These are phyloP conservation scores for Voacanga thouarsii DNA, from an alignment of 257 asterid species.

Conservation along the genomic window DNA sequence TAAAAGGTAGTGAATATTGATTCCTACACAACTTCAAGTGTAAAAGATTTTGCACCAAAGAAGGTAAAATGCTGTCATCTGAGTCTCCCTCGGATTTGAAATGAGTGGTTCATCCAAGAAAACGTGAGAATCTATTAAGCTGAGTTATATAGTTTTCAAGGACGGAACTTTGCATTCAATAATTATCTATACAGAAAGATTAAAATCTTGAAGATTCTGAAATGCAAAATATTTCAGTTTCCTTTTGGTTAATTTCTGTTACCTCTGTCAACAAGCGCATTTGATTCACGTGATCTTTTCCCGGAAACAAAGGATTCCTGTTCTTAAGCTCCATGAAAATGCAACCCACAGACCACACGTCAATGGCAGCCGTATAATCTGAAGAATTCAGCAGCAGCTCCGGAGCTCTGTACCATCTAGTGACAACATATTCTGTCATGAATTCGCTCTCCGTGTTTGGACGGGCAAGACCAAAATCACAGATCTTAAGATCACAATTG, in stretches of 20 bases:
- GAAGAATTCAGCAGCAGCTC: slow-evolving; percentile 85
- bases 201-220: background rate
- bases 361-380: slow-evolving; percentile 82
- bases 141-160: background rate
- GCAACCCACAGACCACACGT: slow-evolving; percentile 98
- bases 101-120: background rate
- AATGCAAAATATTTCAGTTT: background rate
- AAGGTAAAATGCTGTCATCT: background rate
- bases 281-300: slow-evolving; percentile 98
- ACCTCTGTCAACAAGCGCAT: slow-evolving; percentile 82
- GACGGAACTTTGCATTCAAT: background rate
- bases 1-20: background rate
- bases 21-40: background rate
- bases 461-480: slow-evolving; percentile 97
- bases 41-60: background rate
- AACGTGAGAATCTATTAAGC: background rate
- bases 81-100: background rate
- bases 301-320: slow-evolving; percentile 81
- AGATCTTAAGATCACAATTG: slow-evolving; percentile 90
- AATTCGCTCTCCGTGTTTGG: slow-evolving; percentile 66
- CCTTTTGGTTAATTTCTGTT: slow-evolving; percentile 21
- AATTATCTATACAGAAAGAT: background rate
- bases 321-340: slow-evolving; percentile 97
- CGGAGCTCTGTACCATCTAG: slow-evolving; percentile 99
- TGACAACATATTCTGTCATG: slow-evolving; percentile 98